Base-by-base conservation (phyloP, 306 rosid species). In the Macrotyloma uniflorum region DNA sequence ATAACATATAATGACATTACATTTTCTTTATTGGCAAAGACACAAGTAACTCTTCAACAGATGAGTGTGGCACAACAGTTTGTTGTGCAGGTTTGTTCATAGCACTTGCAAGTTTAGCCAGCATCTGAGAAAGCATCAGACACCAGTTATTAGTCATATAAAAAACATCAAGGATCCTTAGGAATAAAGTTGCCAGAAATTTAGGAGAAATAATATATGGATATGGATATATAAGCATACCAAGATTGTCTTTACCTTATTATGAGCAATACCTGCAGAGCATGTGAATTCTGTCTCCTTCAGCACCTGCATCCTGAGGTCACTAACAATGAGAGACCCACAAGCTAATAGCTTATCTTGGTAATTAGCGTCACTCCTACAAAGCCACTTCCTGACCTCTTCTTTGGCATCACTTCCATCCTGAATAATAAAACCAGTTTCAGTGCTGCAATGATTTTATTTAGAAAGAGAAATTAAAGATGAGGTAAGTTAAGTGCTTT, bases 51-150 rank as follows among this genome's bases (percentile, higher is more conserved):
- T 87, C 92, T 87, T 83, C 77, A 35, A 95, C 97, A 32, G 98
- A 95, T 73, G 93, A 91, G 33, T 64, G 85, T 19, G 96, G 93
- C 65, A 95, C 98, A 89, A 95, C 81, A 76, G 98, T 95, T 80
- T 95, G 98, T 86, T 95, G 98, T 0, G 97, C 95, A 71, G 98
- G 98, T 83, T 95, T 95, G 87, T 95, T 90, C 98, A 95, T 91
- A 61, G 85, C 89, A 85, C 98, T 95, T 23, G 97, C 95, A 69
- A 90, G 95, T 87, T 94, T 95, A 33, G 98, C 98, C 85, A 94
- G 83, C 87, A 92, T 95, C 97, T 95, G 89, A 73, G 57, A 62
- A 83, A 87, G 81, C 61, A 75, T 38, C 66, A 79, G 22, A 38
- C 6, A 35, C 58, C 53, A 62, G 71, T 73, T 49, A 45, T 55